Evolutionary conservation across 73 alveolate genomes (phyloP).

Genomic region (Paramecium octaurelia): DNA sequence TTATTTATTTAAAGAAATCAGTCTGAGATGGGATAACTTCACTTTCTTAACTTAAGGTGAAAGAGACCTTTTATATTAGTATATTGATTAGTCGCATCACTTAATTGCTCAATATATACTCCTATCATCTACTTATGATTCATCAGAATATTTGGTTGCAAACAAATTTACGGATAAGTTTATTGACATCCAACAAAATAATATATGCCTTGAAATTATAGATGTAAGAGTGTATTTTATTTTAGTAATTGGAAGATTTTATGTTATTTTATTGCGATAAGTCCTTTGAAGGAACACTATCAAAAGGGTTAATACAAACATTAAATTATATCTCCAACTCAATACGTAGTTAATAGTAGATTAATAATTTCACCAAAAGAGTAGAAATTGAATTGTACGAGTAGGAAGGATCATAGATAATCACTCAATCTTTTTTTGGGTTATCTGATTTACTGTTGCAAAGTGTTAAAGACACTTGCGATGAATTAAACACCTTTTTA

Average conservation of each 20-base stretch:
- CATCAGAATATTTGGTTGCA: neutral
- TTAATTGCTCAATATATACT: neutral
- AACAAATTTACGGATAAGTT: neutral
- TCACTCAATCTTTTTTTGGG: neutral
- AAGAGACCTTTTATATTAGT: neutral
- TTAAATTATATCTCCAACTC: neutral
- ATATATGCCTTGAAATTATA: neutral
- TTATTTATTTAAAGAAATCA: conserved; percentile 16
- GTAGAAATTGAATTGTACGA: neutral
- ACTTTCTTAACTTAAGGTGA: neutral
- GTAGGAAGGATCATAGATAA: neutral
- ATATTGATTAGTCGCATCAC: neutral
- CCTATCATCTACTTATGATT: neutral
- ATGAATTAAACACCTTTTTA: neutral
- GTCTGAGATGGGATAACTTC: neutral
- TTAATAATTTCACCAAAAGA: conserved; percentile 35
- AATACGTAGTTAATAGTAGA: neutral
- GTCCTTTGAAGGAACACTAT: neutral
- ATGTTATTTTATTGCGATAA: neutral
- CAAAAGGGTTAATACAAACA: neutral
- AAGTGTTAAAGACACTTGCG: neutral
- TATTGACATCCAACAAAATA: neutral
- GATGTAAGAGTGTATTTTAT: neutral
- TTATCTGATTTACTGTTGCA: neutral
- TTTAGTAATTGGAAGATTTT: neutral